A percentile compares a stretch with the other conserved stretches of the same genome.
phyloP scores from a whole-genome alignment of 306 rosid species.

The Senna siamea region DNA sequence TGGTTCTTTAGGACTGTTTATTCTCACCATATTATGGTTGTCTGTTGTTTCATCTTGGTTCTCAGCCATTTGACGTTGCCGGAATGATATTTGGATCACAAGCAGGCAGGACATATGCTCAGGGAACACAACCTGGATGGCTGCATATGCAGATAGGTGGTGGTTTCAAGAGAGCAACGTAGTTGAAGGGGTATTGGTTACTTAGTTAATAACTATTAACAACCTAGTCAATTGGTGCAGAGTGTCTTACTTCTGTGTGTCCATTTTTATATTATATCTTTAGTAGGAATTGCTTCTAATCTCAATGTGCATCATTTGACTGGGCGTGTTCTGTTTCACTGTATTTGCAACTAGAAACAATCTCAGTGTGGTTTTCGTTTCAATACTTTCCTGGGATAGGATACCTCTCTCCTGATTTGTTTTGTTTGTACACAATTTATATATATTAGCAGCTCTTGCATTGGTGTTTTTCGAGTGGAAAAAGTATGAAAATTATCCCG shows the following conservation, averaged over 20 bases:
- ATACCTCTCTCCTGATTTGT: constrained; percentile 33
- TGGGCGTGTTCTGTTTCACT: constrained; percentile 29
- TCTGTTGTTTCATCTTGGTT: constrained; percentile 55
- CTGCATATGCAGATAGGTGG: constrained; percentile 90
- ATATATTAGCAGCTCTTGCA: constrained; percentile 32
- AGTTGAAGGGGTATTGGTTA: constrained; percentile 30
- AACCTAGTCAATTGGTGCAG: constrained; percentile 47
- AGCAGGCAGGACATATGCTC: constrained; percentile 63
- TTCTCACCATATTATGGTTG: constrained; percentile 27
- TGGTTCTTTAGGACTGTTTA: constrained; percentile 19
- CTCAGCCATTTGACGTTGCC: constrained; percentile 70
- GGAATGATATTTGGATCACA: constrained; percentile 77
- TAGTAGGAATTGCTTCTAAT: constrained; percentile 50
- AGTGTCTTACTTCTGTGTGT: constrained; percentile 36
- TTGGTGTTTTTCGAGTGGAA: constrained; percentile 12
- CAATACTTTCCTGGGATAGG: not conserved
- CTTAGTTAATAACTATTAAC: constrained; percentile 36
- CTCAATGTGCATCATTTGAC: constrained; percentile 34
- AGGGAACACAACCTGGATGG: constrained; percentile 77
- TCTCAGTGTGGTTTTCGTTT: constrained; percentile 34
- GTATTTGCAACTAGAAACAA: constrained; percentile 36
- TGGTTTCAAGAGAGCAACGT: constrained; percentile 69
- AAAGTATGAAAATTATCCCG: constrained; percentile 10
- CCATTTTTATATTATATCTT: constrained; percentile 40
- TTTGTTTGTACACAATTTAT: constrained; percentile 3